phyloP scores from a whole-genome alignment of 1,139 yeast genomes.

The Candida dubliniensis region DNA sequence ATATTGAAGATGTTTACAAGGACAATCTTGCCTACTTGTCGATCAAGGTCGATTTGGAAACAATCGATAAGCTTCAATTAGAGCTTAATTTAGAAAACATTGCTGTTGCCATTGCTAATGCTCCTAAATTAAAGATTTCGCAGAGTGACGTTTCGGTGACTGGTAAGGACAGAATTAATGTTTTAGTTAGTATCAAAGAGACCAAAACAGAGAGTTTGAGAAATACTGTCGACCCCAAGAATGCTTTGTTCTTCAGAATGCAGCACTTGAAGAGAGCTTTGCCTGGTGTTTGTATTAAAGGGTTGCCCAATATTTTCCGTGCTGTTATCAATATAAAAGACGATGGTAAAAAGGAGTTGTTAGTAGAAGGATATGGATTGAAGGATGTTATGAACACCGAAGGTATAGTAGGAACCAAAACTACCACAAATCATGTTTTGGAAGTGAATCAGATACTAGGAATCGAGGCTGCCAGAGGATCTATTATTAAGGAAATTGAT shows the following conservation, averaged over 20 bases:
- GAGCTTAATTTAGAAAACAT: slow-evolving; percentile 86
- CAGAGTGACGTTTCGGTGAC: slow-evolving; percentile 69
- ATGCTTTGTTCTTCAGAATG: slow-evolving; percentile 80
- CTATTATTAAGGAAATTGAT: slow-evolving; percentile 92
- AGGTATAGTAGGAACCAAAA: slow-evolving; percentile 88
- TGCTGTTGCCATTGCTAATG: slow-evolving; percentile 75
- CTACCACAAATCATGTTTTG: slow-evolving; percentile 86
- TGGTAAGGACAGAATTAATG: slow-evolving; percentile 70
- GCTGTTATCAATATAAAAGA: slow-evolving; percentile 94
- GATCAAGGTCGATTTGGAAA: slow-evolving; percentile 76
- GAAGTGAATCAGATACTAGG: slow-evolving; percentile 91
- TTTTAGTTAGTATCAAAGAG: slow-evolving; percentile 65
- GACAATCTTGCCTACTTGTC: slow-evolving; percentile 77
- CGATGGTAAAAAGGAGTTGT: slow-evolving; percentile 81
- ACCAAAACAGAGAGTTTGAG: slow-evolving; percentile 40
- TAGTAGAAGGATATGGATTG: slow-evolving; percentile 97
- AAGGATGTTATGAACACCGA: slow-evolving; percentile 97
- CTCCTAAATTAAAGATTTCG: slow-evolving; percentile 86
- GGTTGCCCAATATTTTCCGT: slow-evolving; percentile 84
- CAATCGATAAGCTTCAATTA: slow-evolving; percentile 86
- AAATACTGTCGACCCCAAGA: slow-evolving; percentile 25
- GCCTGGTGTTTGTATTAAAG: slow-evolving; percentile 89
- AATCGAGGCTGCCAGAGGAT: slow-evolving; percentile 94
- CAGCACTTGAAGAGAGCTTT: slow-evolving; percentile 84
- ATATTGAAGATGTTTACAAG: slow-evolving; percentile 90